Evolutionary conservation across 208 protist species (phyloP).

Genomic region (Acanthamoeba culbertsoni): DNA sequence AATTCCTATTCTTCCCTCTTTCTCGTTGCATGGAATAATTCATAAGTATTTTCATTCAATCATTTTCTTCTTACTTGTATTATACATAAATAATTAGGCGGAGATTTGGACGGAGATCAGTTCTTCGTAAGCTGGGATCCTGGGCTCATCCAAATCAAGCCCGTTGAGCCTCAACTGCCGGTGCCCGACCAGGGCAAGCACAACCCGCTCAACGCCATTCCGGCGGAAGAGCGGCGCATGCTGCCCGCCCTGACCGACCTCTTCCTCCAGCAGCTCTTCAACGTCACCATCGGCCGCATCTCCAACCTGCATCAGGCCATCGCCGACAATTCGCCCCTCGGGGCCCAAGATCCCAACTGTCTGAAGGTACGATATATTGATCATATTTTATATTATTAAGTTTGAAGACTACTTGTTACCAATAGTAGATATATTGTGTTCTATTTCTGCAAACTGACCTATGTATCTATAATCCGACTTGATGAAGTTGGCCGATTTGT

Average conservation of each 20-base stretch:
- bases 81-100: neutral
- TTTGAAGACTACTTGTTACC: neutral
- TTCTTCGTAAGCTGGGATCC: slow-evolving; percentile 26
- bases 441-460: neutral
- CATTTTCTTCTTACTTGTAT: neutral
- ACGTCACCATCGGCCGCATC: neutral
- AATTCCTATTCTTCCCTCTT: neutral
- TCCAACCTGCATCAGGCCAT: slow-evolving; percentile 40
- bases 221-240: neutral
- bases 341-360: neutral
- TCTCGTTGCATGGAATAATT: neutral
- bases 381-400: neutral
- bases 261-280: slow-evolving; percentile 11
- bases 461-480: neutral
- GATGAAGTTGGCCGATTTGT: neutral
- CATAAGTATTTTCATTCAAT: neutral
- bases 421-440: no score
- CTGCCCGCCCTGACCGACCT: neutral
- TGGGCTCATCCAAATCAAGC: neutral
- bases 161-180: neutral
- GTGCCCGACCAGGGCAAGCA: neutral
- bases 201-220: neutral
- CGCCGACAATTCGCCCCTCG: neutral
- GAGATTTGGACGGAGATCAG: slow-evolving; percentile 40
- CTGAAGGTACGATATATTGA: neutral